phyloP scores from a whole-genome alignment of 257 asterid species.

The Scutellaria baicalensis region DNA sequence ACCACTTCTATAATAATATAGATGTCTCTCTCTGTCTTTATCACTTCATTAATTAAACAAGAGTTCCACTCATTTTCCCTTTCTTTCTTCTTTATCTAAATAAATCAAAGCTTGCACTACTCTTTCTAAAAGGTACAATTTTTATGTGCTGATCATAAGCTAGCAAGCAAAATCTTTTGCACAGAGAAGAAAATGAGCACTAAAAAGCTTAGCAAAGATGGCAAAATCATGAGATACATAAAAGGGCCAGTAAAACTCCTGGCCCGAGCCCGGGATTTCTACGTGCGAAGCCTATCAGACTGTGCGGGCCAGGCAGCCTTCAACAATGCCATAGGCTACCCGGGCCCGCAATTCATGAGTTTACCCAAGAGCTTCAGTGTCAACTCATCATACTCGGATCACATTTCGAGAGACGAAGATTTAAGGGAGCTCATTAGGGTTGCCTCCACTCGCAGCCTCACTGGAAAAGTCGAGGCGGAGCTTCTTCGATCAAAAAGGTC shows the following conservation, averaged over 20 bases:
- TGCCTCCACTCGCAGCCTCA: constrained; percentile 31
- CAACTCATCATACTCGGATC: constrained; percentile 6
- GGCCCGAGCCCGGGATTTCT: constrained; percentile 40
- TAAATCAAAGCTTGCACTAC: too few relatives aligned
- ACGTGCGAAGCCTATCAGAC: constrained; percentile 26
- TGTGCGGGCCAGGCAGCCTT: constrained; percentile 32
- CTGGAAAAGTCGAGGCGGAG: constrained; percentile 14
- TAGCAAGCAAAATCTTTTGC: neutral
- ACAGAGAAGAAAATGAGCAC: constrained; percentile 9
- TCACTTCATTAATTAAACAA: too few relatives aligned
- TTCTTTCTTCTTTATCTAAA: too few relatives aligned
- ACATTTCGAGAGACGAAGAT: constrained; percentile 27
- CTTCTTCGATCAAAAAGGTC: neutral
- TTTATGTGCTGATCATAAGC: too few relatives aligned
- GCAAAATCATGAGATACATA: constrained; percentile 27
- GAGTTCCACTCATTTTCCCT: too few relatives aligned
- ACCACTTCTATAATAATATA: too few relatives aligned
- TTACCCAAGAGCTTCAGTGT: constrained; percentile 31
- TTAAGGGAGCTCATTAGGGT: constrained; percentile 35
- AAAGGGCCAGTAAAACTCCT: constrained; percentile 34
- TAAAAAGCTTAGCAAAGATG: neutral
- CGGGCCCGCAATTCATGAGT: constrained; percentile 17
- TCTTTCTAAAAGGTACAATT: too few relatives aligned
- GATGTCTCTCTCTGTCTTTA: too few relatives aligned
- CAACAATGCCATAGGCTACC: constrained; percentile 19